Percentiles rank a stretch among this genome's conserved stretches.
Evolutionary conservation across 768 basidiomycete genomes (phyloP).

Genomic region (Crassisporium funariophilum): DNA sequence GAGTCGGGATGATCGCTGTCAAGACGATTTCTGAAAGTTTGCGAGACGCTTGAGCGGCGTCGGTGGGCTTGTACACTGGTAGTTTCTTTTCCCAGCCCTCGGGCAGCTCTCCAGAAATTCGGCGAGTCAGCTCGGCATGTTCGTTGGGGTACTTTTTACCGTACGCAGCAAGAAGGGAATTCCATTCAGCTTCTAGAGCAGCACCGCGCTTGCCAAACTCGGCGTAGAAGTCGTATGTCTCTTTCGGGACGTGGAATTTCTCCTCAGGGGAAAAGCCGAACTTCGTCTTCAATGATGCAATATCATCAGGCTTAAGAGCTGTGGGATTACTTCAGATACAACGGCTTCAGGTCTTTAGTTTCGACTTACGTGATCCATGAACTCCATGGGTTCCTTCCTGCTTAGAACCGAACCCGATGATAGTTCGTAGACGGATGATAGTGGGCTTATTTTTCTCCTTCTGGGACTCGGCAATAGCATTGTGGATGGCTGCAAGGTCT

Average conservation of each 20-base stretch:
- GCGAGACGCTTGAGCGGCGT: conserved; percentile 86
- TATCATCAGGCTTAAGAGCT: conserved; percentile 95
- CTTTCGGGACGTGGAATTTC: conserved; percentile 77
- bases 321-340: conserved; percentile 9
- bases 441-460: conserved; percentile 82
- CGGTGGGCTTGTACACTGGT: conserved; percentile 81
- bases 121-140: conserved; percentile 82
- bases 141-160: conserved; percentile 79
- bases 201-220: conserved; percentile 73
- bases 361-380: conserved; percentile 83
- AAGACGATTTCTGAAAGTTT: conserved; percentile 92
- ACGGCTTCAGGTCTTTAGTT: background rate
- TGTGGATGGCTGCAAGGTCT: conserved; percentile 75
- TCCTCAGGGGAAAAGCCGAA: conserved; percentile 80
- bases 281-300: conserved; percentile 78
- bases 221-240: conserved; percentile 68
- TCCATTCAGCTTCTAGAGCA: conserved; percentile 75
- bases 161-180: conserved; percentile 66
- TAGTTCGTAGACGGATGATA: conserved; percentile 83
- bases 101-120: conserved; percentile 82
- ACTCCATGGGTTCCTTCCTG: conserved; percentile 93
- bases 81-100: conserved; percentile 84
- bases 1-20: conserved; percentile 66
- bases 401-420: conserved; percentile 93
- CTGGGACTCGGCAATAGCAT: conserved; percentile 78